Evolutionary conservation across 1,284 basidiomycete genomes (phyloP).

Genomic region (Ganoderma lucidum): DNA sequence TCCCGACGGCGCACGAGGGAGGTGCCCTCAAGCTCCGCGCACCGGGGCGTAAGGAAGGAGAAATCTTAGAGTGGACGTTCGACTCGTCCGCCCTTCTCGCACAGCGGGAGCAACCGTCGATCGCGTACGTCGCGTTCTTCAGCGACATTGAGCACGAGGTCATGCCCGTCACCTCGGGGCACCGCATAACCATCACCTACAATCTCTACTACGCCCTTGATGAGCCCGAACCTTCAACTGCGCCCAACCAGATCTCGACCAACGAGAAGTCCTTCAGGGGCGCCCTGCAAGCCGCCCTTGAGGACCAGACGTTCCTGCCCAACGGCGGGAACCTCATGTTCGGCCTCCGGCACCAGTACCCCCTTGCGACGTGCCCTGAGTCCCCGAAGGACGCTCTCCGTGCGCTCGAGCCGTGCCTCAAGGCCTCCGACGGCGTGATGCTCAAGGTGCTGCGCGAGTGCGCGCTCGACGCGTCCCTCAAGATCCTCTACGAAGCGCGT

Average conservation of each 20-base stretch:
- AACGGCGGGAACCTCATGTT: slow-evolving; percentile 48
- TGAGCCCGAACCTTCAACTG: neutral
- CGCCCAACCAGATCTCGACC: neutral
- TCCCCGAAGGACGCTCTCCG: slow-evolving; percentile 1
- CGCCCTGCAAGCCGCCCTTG: slow-evolving; percentile 35
- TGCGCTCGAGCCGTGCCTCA: slow-evolving; percentile 31
- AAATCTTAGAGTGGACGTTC: slow-evolving; percentile 35
- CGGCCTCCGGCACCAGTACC: slow-evolving; percentile 46
- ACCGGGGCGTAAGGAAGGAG: slow-evolving; percentile 21
- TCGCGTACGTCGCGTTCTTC: slow-evolving; percentile 50
- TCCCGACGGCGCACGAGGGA: slow-evolving; percentile 51
- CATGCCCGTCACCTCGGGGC: slow-evolving; percentile 47
- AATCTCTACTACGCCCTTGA: slow-evolving; percentile 42
- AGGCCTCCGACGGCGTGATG: slow-evolving; percentile 35
- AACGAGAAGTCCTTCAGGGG: slow-evolving; percentile 20
- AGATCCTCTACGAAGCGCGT: slow-evolving; percentile 21
- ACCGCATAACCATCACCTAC: slow-evolving; percentile 51
- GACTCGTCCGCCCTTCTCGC: slow-evolving; percentile 41
- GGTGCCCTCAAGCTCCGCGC: slow-evolving; percentile 48
- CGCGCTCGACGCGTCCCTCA: slow-evolving; percentile 25
- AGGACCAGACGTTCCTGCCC: slow-evolving; percentile 38
- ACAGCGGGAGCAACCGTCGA: slow-evolving; percentile 15
- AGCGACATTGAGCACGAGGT: slow-evolving; percentile 58
- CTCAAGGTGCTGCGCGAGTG: slow-evolving; percentile 10
- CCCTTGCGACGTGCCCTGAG: slow-evolving; percentile 11